phyloP scores from a whole-genome alignment of 352 stramenopile species.

The Globisporangium middletonii region DNA sequence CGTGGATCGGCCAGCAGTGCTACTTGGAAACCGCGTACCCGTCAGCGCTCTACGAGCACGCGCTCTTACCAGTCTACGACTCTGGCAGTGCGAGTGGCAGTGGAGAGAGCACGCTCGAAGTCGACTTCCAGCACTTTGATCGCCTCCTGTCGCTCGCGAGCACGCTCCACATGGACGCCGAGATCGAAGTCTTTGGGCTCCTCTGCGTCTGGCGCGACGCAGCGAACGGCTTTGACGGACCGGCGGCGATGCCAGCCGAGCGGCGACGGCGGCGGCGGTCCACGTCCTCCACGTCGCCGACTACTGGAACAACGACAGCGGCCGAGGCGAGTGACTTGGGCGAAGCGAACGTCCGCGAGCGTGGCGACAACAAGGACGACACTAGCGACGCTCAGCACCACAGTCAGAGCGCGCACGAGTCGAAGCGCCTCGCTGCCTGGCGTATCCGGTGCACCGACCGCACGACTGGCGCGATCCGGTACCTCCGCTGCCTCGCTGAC shows the following conservation, averaged over 20 bases:
- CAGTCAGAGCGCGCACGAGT: neutral
- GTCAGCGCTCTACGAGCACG: slow-evolving; percentile 66
- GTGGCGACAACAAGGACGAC: slow-evolving; percentile 8
- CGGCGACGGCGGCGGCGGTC: neutral
- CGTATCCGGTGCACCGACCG: slow-evolving; percentile 60
- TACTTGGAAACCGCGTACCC: slow-evolving; percentile 62
- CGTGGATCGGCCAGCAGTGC: slow-evolving; percentile 72
- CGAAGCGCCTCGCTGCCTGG: slow-evolving; percentile 50
- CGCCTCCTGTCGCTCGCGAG: slow-evolving; percentile 44
- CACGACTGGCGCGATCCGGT: slow-evolving; percentile 51
- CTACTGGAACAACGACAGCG: neutral
- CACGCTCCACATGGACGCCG: slow-evolving; percentile 43
- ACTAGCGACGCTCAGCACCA: slow-evolving; percentile 1
- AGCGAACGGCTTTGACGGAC: slow-evolving; percentile 48
- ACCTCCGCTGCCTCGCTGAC: slow-evolving; percentile 44
- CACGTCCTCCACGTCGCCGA: neutral
- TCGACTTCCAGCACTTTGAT: slow-evolving; percentile 72
- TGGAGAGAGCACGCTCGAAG: slow-evolving; percentile 14
- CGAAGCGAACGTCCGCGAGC: neutral
- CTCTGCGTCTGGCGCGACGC: slow-evolving; percentile 63
- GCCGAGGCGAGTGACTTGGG: neutral
- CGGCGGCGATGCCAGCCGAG: slow-evolving; percentile 20
- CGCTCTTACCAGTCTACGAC: slow-evolving; percentile 45
- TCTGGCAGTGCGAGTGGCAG: neutral
- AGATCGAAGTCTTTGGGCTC: slow-evolving; percentile 75